Evolutionary conservation across 176 grass and related monocot genomes (phyloP).

Genomic region (Calamus simplicifolius): DNA sequence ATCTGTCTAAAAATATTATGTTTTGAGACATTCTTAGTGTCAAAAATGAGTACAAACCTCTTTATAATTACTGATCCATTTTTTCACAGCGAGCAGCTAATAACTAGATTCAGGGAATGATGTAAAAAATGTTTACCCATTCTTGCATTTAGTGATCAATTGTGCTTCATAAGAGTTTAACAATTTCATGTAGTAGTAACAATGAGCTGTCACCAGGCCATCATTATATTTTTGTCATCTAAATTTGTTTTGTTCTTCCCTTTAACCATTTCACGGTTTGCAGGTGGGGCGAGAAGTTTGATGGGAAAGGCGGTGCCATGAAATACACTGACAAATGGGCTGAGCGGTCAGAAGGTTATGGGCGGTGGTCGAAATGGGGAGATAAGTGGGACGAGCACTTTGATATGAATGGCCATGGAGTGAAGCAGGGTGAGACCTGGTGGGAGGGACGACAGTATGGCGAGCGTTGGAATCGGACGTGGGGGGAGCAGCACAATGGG

Average conservation of each 20-base stretch:
- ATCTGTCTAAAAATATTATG: too few species aligned
- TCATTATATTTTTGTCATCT: background rate
- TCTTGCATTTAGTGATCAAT: too few species aligned
- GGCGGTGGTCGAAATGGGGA: constrained; percentile 94
- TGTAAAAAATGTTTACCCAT: too few species aligned
- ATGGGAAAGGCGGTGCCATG: constrained; percentile 54
- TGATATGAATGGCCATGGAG: constrained; percentile 31
- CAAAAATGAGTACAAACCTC: too few species aligned
- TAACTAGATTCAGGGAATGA: too few species aligned
- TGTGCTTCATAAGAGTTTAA: too few species aligned
- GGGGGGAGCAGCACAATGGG: constrained; percentile 78
- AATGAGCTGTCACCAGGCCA: background rate
- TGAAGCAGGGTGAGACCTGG: constrained; percentile 90
- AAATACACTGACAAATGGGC: constrained; percentile 99
- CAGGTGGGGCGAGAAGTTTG: constrained; percentile 93
- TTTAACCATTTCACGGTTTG: background rate
- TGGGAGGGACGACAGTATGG: constrained; percentile 77
- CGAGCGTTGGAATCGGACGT: constrained; percentile 85
- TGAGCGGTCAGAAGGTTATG: constrained; percentile 48
- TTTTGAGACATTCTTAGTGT: too few species aligned
- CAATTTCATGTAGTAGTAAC: background rate
- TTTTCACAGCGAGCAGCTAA: too few species aligned
- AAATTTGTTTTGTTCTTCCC: background rate
- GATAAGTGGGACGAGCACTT: constrained; percentile 96
- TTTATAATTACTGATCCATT: too few species aligned